phyloP scores from a whole-genome alignment of 441 rosid genomes.

The Pelargonium citronellum region DNA sequence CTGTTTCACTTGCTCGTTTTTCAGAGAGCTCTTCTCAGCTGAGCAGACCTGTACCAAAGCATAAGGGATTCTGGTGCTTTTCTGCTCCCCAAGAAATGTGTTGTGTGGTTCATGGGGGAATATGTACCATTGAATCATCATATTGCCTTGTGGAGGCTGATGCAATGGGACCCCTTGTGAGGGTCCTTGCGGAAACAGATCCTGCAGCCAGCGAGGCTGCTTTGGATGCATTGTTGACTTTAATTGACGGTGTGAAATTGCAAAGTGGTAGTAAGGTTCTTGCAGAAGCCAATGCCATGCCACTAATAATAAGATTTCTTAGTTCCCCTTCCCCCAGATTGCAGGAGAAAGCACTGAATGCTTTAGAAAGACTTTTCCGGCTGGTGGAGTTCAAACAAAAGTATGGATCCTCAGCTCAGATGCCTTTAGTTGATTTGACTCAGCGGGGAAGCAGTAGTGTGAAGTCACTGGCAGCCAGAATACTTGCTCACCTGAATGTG shows the following conservation, averaged over 20 bases:
- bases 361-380: slow-evolving; percentile 57
- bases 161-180: slow-evolving; percentile 47
- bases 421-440: slow-evolving; percentile 53
- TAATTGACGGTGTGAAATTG: slow-evolving; percentile 47
- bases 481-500: slow-evolving; percentile 59
- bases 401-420: slow-evolving; percentile 52
- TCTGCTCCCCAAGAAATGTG: slow-evolving; percentile 37
- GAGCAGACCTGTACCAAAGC: slow-evolving; percentile 33
- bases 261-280: slow-evolving; percentile 54
- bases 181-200: slow-evolving; percentile 42
- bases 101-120: slow-evolving; percentile 48
- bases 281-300: slow-evolving; percentile 48
- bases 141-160: slow-evolving; percentile 62
- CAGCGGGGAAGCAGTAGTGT: slow-evolving; percentile 46
- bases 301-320: slow-evolving; percentile 40
- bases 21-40: slow-evolving; percentile 41
- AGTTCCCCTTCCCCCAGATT: slow-evolving; percentile 40
- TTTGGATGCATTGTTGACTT: slow-evolving; percentile 51
- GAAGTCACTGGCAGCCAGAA: slow-evolving; percentile 56
- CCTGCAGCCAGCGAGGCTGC: slow-evolving; percentile 46
- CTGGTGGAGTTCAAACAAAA: slow-evolving; percentile 47
- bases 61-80: slow-evolving; percentile 47
- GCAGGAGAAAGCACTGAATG: slow-evolving; percentile 50
- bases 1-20: slow-evolving; percentile 43
- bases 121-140: slow-evolving; percentile 46